phyloP scores from a whole-genome alignment of 345 rosid species.

The Murraya koenigii region DNA sequence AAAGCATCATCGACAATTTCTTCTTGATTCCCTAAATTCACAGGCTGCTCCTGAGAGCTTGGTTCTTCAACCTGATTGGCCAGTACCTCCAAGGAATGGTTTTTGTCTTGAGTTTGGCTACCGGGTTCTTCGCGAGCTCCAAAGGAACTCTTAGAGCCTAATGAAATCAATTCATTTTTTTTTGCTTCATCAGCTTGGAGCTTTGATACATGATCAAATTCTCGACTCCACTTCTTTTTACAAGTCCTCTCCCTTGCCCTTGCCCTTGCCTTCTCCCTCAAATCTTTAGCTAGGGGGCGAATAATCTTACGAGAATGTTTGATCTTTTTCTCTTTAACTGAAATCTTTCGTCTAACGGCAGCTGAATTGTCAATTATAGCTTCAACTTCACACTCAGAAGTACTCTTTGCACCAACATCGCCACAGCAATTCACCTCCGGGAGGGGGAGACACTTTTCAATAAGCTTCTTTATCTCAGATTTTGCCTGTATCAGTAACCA shows the following conservation, averaged over 20 bases:
- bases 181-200: background rate
- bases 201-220: conserved; percentile 17
- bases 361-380: conserved; percentile 26
- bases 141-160: conserved; percentile 16
- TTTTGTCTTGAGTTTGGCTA: conserved; percentile 5
- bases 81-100: conserved; percentile 3
- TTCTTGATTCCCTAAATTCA: conserved; percentile 12
- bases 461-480: conserved; percentile 52
- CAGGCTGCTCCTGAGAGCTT: background rate
- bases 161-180: conserved; percentile 18
- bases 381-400: conserved; percentile 45
- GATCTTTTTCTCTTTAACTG: conserved; percentile 25
- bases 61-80: conserved; percentile 14
- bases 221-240: conserved; percentile 31
- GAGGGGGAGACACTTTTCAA: conserved; percentile 11
- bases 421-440: conserved; percentile 13
- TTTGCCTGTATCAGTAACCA: conserved; percentile 72
- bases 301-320: conserved; percentile 29
- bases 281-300: conserved; percentile 40
- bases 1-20: conserved; percentile 25
- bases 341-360: conserved; percentile 11
- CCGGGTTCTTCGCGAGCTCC: conserved; percentile 19
- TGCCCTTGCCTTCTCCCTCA: conserved; percentile 60
- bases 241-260: conserved; percentile 70
- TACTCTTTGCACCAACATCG: conserved; percentile 19